A percentile compares a stretch with the other conserved stretches of the same genome.
These are phyloP conservation scores for Trematosphaeria pertusa DNA, from an alignment of 2,329 filamentous ascomycete genomes.

Conservation along the genomic window DNA sequence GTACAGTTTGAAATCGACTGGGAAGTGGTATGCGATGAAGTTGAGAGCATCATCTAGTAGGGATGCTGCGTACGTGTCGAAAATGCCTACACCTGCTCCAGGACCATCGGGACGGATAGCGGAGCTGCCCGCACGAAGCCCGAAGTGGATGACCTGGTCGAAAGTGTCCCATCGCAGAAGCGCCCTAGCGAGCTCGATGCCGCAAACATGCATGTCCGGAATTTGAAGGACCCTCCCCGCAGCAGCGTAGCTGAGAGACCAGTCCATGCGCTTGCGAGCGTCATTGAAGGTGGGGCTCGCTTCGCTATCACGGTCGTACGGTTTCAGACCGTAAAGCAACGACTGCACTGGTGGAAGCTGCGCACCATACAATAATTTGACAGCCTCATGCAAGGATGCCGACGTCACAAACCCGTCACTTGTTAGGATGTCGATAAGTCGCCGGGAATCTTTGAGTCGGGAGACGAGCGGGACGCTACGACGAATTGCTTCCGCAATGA, in stretches of 20 bases:
- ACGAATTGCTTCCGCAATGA: conserved; percentile 39
- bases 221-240: conserved; percentile 66
- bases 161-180: conserved; percentile 69
- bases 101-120: conserved; percentile 15
- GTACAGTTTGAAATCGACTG: conserved; percentile 67
- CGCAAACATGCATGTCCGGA: conserved; percentile 62
- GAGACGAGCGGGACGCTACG: conserved; percentile 25
- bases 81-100: conserved; percentile 39
- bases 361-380: conserved; percentile 47
- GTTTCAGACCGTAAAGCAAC: conserved; percentile 39
- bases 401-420: conserved; percentile 35
- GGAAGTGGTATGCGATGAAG: conserved; percentile 68
- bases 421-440: conserved; percentile 34
- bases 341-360: conserved; percentile 35
- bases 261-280: conserved; percentile 44
- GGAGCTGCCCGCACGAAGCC: conserved; percentile 54
- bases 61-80: conserved; percentile 62
- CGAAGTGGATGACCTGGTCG: conserved; percentile 67
- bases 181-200: conserved; percentile 65
- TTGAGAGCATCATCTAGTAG: conserved; percentile 64
- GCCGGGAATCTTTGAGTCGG: conserved; percentile 33
- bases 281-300: conserved; percentile 31
- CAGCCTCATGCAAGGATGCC: conserved; percentile 42
- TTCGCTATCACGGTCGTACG: conserved; percentile 32
- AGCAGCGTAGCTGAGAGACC: conserved; percentile 66